These are phyloP conservation scores for Pichia cactophila DNA, from an alignment of 1,139 yeast species.

Conservation along the genomic window DNA sequence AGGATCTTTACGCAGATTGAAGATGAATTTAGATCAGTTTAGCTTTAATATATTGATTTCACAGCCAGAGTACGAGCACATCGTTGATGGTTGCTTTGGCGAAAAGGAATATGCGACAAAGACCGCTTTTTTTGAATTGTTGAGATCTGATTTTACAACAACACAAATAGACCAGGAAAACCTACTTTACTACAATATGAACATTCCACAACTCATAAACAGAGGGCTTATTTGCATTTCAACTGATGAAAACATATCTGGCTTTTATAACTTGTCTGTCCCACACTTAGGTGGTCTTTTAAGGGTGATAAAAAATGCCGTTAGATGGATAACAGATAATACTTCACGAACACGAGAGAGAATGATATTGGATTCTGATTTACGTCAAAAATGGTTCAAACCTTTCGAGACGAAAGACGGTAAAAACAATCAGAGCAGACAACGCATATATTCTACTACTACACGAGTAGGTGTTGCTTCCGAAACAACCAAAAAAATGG, in stretches of 20 bases:
- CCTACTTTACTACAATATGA: neutral
- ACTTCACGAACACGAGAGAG: constrained; percentile 5
- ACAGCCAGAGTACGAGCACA: constrained; percentile 26
- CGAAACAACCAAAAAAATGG: neutral
- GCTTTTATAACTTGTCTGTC: constrained; percentile 40
- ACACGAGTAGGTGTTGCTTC: constrained; percentile 6
- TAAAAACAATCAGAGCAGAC: neutral
- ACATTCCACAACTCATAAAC: constrained; percentile 2
- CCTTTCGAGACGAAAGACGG: neutral
- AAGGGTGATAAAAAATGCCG: constrained; percentile 37
- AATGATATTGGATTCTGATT: constrained; percentile 4
- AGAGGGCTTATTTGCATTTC: constrained; percentile 9
- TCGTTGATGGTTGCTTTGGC: constrained; percentile 14
- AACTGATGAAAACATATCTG: neutral
- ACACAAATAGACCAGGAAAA: constrained; percentile 1
- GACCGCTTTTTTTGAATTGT: neutral
- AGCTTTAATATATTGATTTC: constrained; percentile 32
- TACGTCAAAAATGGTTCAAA: constrained; percentile 8
- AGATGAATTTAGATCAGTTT: constrained; percentile 30
- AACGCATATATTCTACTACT: constrained; percentile 8
- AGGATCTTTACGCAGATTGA: constrained; percentile 28
- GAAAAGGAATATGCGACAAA: neutral
- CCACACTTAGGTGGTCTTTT: constrained; percentile 58
- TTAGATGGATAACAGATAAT: constrained; percentile 6
- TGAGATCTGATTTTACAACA: neutral